Conservation (phyloP, 441 rosid genomes). For the Pelargonium citronellum region DNA sequence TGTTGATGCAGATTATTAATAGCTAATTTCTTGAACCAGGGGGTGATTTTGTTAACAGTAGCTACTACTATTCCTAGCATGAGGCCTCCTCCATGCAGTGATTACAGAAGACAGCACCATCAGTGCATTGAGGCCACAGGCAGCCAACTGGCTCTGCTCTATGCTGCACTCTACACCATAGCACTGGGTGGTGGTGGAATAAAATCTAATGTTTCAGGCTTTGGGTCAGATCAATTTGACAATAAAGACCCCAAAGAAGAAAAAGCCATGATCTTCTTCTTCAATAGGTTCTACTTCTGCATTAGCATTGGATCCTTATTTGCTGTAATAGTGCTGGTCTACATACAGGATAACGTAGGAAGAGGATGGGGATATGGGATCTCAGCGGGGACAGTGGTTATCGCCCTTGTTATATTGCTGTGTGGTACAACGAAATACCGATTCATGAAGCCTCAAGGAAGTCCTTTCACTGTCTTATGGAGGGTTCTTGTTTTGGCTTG, state of each 20-base stretch:
- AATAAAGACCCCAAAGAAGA: constrained; percentile 62
- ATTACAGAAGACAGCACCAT: constrained; percentile 45
- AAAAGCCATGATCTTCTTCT: constrained; percentile 79
- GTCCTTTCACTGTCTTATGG: constrained; percentile 77
- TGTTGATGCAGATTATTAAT: not conserved
- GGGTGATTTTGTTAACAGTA: constrained; percentile 49
- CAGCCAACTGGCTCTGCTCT: constrained; percentile 58
- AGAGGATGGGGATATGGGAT: constrained; percentile 93
- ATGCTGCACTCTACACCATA: constrained; percentile 66
- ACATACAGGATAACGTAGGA: constrained; percentile 78
- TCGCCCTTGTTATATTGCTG: constrained; percentile 52
- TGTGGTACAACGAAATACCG: constrained; percentile 62
- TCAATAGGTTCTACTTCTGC: constrained; percentile 78
- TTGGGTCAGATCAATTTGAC: constrained; percentile 87
- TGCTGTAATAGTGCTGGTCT: constrained; percentile 63
- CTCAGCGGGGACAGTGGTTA: constrained; percentile 69
- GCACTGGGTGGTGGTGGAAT: constrained; percentile 93
- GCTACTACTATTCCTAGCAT: constrained; percentile 62
- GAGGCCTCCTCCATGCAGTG: constrained; percentile 68
- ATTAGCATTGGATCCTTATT: constrained; percentile 75
- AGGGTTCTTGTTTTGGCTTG: constrained; percentile 62
- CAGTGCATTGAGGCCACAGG: constrained; percentile 64
- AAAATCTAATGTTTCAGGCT: constrained; percentile 82
- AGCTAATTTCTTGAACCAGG: constrained; percentile 35
- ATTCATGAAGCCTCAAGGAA: constrained; percentile 66